Evolutionary conservation across 2,329 filamentous ascomycete genomes (phyloP).

Genomic region (Parascedosporium putredinis): DNA sequence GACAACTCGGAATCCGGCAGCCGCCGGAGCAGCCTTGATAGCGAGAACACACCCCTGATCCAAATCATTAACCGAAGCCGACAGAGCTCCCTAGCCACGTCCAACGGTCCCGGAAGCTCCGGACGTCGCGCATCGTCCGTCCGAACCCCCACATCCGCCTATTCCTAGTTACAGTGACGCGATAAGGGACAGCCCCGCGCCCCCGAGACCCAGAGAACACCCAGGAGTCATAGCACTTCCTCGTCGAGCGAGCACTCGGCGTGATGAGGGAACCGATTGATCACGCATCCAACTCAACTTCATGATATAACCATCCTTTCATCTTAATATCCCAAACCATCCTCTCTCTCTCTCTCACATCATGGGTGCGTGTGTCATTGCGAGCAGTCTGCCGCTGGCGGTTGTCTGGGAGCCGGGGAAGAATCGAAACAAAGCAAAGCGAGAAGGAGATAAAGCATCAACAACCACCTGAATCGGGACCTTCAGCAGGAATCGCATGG

Average conservation of each 20-base stretch:
- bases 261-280: neutral
- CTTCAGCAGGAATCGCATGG: no score
- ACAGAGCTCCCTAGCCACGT: slow-evolving; percentile 35
- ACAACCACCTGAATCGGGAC: no score
- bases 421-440: neutral
- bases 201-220: slow-evolving; percentile 14
- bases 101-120: slow-evolving; percentile 7
- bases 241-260: neutral
- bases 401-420: neutral
- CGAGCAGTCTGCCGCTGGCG: slow-evolving; percentile 5
- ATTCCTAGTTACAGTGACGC: slow-evolving; percentile 79
- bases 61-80: slow-evolving; percentile 39
- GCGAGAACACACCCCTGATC: slow-evolving; percentile 43
- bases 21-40: slow-evolving; percentile 46
- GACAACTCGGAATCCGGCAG: slow-evolving; percentile 44
- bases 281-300: no score
- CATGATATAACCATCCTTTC: neutral
- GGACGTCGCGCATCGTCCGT: slow-evolving; percentile 2
- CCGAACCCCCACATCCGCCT: slow-evolving; percentile 40
- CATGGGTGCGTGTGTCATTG: neutral
- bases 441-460: no score
- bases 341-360: neutral
- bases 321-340: neutral
- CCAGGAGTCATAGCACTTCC: slow-evolving; percentile 7
- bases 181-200: slow-evolving; percentile 27